Conservation (phyloP, 495 filamentous ascomycete genomes). For the Aspergillus avenaceus region DNA sequence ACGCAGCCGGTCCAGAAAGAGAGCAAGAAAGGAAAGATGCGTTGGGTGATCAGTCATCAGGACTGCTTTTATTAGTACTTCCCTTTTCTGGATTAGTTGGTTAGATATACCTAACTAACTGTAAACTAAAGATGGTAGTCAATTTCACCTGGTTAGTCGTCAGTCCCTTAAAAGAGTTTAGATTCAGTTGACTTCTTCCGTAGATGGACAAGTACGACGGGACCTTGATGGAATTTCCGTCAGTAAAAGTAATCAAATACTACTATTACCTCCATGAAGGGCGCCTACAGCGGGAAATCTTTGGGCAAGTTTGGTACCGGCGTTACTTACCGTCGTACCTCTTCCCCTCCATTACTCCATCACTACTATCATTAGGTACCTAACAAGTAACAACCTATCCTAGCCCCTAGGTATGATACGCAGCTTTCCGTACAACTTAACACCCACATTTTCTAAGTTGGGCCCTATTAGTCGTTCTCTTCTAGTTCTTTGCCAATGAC, state of each 20-base stretch:
- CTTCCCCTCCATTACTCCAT: too few relatives aligned
- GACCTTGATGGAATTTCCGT: neutral
- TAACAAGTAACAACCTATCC: too few relatives aligned
- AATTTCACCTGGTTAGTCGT: too few relatives aligned
- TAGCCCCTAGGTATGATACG: neutral
- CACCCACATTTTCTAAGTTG: neutral
- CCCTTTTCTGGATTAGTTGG: neutral
- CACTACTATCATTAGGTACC: too few relatives aligned
- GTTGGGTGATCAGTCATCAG: constrained; percentile 17
- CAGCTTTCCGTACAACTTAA: neutral
- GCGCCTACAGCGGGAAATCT: constrained; percentile 2
- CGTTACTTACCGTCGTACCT: neutral
- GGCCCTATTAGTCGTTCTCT: neutral
- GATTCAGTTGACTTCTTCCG: neutral
- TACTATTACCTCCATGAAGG: neutral
- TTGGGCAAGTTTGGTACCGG: neutral
- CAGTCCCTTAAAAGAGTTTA: neutral
- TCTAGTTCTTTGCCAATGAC: constrained; percentile 1
- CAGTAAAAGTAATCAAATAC: too few relatives aligned
- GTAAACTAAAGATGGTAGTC: neutral
- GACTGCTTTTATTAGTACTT: constrained; percentile 4
- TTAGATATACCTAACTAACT: neutral
- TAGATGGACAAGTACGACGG: neutral
- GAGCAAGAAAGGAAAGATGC: neutral
- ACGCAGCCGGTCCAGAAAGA: constrained; percentile 20